Evolutionary conservation across 106 monocot genomes (phyloP).

Genomic region (Dendrobium chrysotoxum): DNA sequence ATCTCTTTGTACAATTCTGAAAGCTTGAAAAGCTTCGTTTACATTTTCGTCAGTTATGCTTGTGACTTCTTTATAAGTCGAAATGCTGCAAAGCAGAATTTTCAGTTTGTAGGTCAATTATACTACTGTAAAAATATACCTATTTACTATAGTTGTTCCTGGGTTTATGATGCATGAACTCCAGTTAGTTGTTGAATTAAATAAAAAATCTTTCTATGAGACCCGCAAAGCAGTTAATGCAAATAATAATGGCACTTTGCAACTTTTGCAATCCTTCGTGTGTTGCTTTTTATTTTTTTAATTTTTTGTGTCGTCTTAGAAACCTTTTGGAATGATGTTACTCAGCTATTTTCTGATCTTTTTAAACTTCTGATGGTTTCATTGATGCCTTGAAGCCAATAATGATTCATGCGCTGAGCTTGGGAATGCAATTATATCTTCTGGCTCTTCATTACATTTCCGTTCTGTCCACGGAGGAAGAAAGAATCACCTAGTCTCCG

Average conservation of each 20-base stretch:
- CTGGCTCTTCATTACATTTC: background rate
- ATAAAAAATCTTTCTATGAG: background rate
- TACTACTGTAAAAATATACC: no score
- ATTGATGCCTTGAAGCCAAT: slow-evolving; percentile 1
- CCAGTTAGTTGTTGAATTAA: background rate
- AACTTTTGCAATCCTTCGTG: background rate
- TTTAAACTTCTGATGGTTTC: background rate
- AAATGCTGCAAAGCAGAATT: no score
- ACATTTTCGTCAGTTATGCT: no score
- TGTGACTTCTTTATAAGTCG: no score
- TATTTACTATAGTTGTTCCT: no score
- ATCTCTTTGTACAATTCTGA: no score
- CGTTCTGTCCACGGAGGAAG: background rate
- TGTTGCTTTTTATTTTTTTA: background rate
- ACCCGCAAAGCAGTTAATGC: background rate
- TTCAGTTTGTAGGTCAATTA: no score
- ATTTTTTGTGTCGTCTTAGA: background rate
- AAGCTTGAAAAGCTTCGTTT: no score
- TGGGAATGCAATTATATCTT: background rate
- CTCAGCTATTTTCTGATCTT: background rate
- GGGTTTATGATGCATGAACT: no score
- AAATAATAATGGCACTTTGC: background rate
- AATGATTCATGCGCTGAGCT: background rate
- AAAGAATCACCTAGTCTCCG: slow-evolving; percentile 15
- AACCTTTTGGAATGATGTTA: background rate